Conservation (phyloP, 148 eudicot genomes). For the Spergularia marina region DNA sequence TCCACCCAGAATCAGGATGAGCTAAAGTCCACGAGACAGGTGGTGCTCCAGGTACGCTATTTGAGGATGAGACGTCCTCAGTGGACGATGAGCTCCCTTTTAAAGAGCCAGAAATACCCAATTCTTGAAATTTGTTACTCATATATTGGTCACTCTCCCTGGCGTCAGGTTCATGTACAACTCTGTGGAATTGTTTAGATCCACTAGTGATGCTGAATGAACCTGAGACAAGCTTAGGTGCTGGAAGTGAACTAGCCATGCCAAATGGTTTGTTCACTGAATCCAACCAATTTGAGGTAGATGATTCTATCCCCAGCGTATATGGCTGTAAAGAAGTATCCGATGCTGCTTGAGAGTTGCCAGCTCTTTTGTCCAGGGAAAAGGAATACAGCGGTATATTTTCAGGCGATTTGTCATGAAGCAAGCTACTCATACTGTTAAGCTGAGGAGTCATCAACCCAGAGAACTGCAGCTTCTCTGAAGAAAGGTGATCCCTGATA, state of each 20-base stretch:
- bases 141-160: constrained; percentile 60
- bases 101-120: constrained; percentile 44
- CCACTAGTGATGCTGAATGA: constrained; percentile 69
- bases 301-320: constrained; percentile 60
- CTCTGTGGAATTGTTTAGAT: constrained; percentile 79
- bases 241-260: constrained; percentile 75
- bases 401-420: constrained; percentile 71
- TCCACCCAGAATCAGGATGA: constrained; percentile 91
- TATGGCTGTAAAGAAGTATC: constrained; percentile 53
- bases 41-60: constrained; percentile 52
- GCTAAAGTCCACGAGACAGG: constrained; percentile 55
- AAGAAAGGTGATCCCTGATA: constrained; percentile 46
- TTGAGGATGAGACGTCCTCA: constrained; percentile 45
- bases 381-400: constrained; percentile 94
- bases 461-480: constrained; percentile 80
- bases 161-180: constrained; percentile 90
- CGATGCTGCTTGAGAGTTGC: constrained; percentile 58
- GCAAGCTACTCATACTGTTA: constrained; percentile 59
- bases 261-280: constrained; percentile 64
- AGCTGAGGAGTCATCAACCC: constrained; percentile 83
- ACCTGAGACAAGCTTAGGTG: constrained; percentile 70
- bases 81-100: constrained; percentile 50
- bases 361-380: constrained; percentile 64
- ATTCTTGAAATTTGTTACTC: constrained; percentile 65
- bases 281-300: constrained; percentile 78